A percentile compares a stretch with the other conserved stretches of the same genome.
phyloP scores from a whole-genome alignment of 2,329 filamentous ascomycete genomes.

The Aspergillus fischeri region DNA sequence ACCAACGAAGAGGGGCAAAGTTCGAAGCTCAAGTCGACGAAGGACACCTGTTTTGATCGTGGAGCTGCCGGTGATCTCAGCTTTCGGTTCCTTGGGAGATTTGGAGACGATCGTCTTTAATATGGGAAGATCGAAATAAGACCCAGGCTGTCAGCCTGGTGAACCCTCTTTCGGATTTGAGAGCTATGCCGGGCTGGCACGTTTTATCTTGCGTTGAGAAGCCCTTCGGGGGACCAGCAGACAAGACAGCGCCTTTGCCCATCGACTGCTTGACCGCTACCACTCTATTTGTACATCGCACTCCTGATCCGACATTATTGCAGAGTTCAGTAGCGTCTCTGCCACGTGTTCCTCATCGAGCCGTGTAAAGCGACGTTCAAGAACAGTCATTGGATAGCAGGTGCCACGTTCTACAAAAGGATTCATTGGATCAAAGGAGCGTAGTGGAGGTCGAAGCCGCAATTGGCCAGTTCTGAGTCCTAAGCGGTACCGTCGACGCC shows the following conservation, averaged over 20 bases:
- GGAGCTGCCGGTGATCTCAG: neutral
- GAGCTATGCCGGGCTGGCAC: neutral
- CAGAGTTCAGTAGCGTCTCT: neutral
- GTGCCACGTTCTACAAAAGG: too few relatives aligned
- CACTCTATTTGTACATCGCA: neutral
- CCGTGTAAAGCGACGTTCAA: neutral
- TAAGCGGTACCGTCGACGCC: neutral
- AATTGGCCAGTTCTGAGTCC: neutral
- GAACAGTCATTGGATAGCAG: neutral
- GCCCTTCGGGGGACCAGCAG: neutral
- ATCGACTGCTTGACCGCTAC: neutral
- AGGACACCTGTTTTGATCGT: neutral
- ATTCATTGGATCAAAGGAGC: neutral
- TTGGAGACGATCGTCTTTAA: neutral
- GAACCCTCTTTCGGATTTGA: neutral
- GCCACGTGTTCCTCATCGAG: neutral
- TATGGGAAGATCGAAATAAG: neutral
- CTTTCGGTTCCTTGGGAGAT: neutral
- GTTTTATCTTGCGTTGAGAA: neutral
- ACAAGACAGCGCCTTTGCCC: neutral
- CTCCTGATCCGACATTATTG: too few relatives aligned
- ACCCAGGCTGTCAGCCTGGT: neutral
- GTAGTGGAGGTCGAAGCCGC: neutral
- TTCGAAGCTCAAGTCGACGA: neutral
- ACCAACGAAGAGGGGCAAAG: neutral